phyloP scores from a whole-genome alignment of 805 yeast species.

The Millerozyma acaciae region DNA sequence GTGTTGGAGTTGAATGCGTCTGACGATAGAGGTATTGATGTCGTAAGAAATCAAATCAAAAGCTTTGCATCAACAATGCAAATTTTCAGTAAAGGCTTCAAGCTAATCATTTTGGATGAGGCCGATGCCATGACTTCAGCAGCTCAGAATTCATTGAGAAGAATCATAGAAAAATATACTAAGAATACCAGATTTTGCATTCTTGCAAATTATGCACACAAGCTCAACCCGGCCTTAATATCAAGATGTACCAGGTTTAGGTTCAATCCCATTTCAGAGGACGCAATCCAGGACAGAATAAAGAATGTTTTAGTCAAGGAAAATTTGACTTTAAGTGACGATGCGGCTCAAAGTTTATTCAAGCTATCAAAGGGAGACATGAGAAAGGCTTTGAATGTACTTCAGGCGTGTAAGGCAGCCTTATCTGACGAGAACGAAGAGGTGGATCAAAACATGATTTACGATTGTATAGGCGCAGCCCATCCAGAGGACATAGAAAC shows the following conservation, averaged over 20 bases:
- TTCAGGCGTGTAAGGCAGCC: constrained; percentile 92
- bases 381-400: constrained; percentile 89
- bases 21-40: constrained; percentile 97
- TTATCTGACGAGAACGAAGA: constrained; percentile 40
- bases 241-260: constrained; percentile 95
- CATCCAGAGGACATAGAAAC: constrained; percentile 79
- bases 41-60: constrained; percentile 95
- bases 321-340: constrained; percentile 49
- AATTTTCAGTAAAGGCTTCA: constrained; percentile 81
- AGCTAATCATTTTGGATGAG: constrained; percentile 88
- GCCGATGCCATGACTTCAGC: constrained; percentile 93
- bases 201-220: constrained; percentile 93
- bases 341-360: constrained; percentile 65
- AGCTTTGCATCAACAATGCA: constrained; percentile 95
- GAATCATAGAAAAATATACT: constrained; percentile 88
- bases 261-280: constrained; percentile 72
- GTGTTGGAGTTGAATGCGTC: constrained; percentile 94
- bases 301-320: constrained; percentile 69
- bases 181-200: constrained; percentile 94
- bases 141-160: constrained; percentile 78
- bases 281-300: constrained; percentile 67
- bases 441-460: constrained; percentile 72
- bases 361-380: constrained; percentile 87
- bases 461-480: constrained; percentile 95
- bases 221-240: constrained; percentile 87